Conservation (phyloP, 257 asterid species). For the Echium plantagineum region DNA sequence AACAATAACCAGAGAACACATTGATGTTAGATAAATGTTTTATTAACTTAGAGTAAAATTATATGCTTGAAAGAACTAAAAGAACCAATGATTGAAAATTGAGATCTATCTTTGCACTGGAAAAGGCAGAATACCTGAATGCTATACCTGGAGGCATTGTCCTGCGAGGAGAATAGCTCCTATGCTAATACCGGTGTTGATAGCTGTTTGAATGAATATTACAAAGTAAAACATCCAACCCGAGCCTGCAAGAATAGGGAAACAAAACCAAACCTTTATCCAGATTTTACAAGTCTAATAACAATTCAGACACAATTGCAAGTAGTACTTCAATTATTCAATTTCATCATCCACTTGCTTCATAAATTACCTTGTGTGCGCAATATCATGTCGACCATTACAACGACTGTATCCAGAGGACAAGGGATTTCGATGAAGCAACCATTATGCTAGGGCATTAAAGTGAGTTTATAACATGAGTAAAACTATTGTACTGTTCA, state of each 20-base stretch:
- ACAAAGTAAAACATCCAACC: slow-evolving; percentile 95
- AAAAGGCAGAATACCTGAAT: slow-evolving; percentile 1
- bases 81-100: no score
- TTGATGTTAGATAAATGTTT: neutral
- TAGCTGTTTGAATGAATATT: slow-evolving; percentile 78
- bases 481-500: no score
- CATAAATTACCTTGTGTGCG: no score
- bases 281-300: neutral
- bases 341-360: neutral
- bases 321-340: no score
- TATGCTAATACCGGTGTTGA: slow-evolving; percentile 77
- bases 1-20: slow-evolving; percentile 9
- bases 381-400: no score
- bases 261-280: neutral
- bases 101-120: neutral
- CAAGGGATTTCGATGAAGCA: no score
- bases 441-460: no score
- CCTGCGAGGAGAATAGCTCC: slow-evolving; percentile 85
- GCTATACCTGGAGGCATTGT: slow-evolving; percentile 83
- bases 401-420: no score
- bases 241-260: slow-evolving; percentile 36
- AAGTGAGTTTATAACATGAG: no score
- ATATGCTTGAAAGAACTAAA: no score
- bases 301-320: no score
- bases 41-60: no score